Evolutionary conservation across 176 grass and related monocot species (phyloP).

Genomic region (Zoysia pacifica): DNA sequence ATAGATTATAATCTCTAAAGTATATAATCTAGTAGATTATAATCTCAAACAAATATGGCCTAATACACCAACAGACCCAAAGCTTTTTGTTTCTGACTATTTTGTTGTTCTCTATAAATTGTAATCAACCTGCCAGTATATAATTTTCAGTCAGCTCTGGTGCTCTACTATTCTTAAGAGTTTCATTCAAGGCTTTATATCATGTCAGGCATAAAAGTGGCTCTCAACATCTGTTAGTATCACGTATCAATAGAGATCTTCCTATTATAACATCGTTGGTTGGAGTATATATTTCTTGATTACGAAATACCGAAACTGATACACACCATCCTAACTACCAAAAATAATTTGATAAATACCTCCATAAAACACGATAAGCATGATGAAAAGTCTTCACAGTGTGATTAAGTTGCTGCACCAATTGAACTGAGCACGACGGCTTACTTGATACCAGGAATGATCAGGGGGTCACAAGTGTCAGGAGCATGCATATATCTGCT

Average conservation of each 20-base stretch:
- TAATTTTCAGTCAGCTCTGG: neutral
- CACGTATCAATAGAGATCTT: constrained; percentile 1
- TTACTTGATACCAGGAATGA: constrained; percentile 45
- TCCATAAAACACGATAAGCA: neutral
- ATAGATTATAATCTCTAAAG: too few relatives aligned
- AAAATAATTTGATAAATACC: constrained; percentile 18
- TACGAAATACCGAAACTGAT: constrained; percentile 16
- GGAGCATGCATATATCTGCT: constrained; percentile 30
- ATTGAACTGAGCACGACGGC: constrained; percentile 39
- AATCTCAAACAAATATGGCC: too few relatives aligned
- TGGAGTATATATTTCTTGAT: constrained; percentile 8
- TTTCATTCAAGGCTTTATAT: neutral
- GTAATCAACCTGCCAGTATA: neutral
- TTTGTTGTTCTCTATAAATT: constrained; percentile 6
- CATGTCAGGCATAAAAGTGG: neutral
- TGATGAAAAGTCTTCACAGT: constrained; percentile 1
- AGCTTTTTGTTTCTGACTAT: constrained; percentile 25
- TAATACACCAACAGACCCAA: neutral
- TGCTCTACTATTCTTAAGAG: neutral
- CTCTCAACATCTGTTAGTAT: constrained; percentile 28
- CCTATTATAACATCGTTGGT: constrained; percentile 4
- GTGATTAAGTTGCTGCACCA: constrained; percentile 31
- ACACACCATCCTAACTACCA: constrained; percentile 21
- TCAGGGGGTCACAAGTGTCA: constrained; percentile 15
- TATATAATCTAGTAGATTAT: too few relatives aligned